These are phyloP conservation scores for Oemleria cerasiformis DNA, from an alignment of 306 rosid species.

Conservation along the genomic window DNA sequence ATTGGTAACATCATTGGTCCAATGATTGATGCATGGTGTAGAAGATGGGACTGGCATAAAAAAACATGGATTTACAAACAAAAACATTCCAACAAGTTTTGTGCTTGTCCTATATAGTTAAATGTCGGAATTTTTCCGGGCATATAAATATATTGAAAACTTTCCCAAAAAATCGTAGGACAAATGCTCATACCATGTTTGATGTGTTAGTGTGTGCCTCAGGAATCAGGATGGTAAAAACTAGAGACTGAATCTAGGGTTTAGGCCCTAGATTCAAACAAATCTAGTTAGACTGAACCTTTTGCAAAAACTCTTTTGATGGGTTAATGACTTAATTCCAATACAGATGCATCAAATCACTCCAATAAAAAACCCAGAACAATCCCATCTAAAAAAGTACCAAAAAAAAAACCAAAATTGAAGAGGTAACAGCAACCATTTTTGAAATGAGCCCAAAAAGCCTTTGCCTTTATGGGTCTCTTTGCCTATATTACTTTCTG, in stretches of 20 bases:
- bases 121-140: too few species aligned
- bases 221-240: too few species aligned
- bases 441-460: conserved; percentile 22
- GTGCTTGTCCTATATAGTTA: too few species aligned
- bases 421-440: conserved; percentile 29
- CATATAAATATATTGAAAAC: too few species aligned
- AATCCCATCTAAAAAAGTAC: background rate
- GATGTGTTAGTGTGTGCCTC: too few species aligned
- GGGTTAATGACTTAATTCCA: conserved; percentile 51
- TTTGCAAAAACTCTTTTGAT: conserved; percentile 26
- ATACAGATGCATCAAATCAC: conserved; percentile 57
- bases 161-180: too few species aligned
- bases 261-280: conserved; percentile 33
- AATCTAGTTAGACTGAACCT: conserved; percentile 45
- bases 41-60: too few species aligned
- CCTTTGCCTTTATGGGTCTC: conserved; percentile 6
- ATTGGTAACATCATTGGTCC: background rate
- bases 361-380: conserved; percentile 14
- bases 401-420: conserved; percentile 1
- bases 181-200: too few species aligned
- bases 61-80: too few species aligned
- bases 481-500: background rate
- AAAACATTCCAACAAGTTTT: too few species aligned
- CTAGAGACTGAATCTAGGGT: too few species aligned
- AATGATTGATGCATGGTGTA: background rate